Base-by-base conservation (phyloP, 1,284 basidiomycete species). In the Gomphus bonarii region DNA sequence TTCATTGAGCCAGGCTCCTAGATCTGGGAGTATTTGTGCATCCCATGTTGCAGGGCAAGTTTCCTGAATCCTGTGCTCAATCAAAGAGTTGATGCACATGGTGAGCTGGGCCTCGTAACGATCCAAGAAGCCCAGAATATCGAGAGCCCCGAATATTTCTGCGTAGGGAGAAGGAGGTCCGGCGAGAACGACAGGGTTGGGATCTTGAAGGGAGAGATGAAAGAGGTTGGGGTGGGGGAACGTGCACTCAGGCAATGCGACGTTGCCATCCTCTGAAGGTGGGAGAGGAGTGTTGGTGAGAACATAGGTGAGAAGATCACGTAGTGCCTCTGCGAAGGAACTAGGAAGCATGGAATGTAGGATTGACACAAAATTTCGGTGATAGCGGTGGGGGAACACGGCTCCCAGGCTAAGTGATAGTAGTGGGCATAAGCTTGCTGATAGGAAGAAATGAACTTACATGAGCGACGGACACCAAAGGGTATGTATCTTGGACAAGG, bases 51-150 rank as follows among this genome's bases (percentile, higher is more conserved):
- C 79, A 1, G 75, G 71, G 63, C 88, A 92, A 7, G 78, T 81
- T 59, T 77, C 75, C 50, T 78, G 61, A 0, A 94, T 84, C 54
- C 89, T 77, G 7, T 72, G 68, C 64, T 93, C 88, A 59, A 97
- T 93, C 62, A 84, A 82, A 62, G 90, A 85, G 63, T 92, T 91
- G 33, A 89, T 88, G 1, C 94, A 85, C 57, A 82, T 83, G 30
- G 87, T 84, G 28, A 97, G 79, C 54, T 92, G 81, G 2, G 83
- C 82, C 62, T 94, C 90, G 66, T 91, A 95, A 31, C 91, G 81
- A 59, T 93, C 88, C 31, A 92, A 74, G 12, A 95, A 73, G 2
- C 88, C 88, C 0, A 97, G 76, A 1, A 77, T 73, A 54, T 88
- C 84, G 49, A 93, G 84, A 0, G 80, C 74, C 71, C 72, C 85